Percentiles rank a stretch among this genome's conserved stretches.
These are phyloP conservation scores for Trichophyton simii DNA, from an alignment of 2,329 filamentous ascomycete species.

Conservation along the genomic window DNA sequence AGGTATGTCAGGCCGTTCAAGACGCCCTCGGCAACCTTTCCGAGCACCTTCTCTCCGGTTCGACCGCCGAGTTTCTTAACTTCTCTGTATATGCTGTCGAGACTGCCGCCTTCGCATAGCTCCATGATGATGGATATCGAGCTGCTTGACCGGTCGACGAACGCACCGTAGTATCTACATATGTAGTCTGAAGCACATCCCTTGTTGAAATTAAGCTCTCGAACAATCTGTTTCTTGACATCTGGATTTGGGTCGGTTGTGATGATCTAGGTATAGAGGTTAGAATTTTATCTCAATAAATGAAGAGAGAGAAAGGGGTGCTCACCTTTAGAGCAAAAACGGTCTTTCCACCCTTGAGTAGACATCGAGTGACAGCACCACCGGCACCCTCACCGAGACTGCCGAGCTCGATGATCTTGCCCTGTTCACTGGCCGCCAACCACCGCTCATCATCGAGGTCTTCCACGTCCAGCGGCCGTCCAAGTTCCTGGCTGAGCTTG, in stretches of 20 bases:
- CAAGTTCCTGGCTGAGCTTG: conserved; percentile 68
- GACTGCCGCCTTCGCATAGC: conserved; percentile 89
- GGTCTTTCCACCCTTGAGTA: conserved; percentile 80
- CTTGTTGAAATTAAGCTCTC: conserved; percentile 95
- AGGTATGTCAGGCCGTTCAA: conserved; percentile 89
- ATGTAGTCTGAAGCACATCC: conserved; percentile 93
- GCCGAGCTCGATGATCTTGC: conserved; percentile 75
- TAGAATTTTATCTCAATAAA: conserved; percentile 4
- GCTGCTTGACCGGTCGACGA: conserved; percentile 87
- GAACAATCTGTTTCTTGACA: conserved; percentile 95
- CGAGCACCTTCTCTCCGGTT: conserved; percentile 92
- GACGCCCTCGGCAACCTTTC: conserved; percentile 92
- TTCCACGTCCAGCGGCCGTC: conserved; percentile 75
- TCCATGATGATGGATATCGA: conserved; percentile 99
- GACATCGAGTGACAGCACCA: conserved; percentile 84
- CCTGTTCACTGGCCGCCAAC: conserved; percentile 82
- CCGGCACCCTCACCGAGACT: conserved; percentile 89
- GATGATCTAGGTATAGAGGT: conserved; percentile 56
- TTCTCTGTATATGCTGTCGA: conserved; percentile 95
- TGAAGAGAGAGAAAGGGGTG: too few species aligned
- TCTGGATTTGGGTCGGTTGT: conserved; percentile 96
- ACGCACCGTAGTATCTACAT: conserved; percentile 93
- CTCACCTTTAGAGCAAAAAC: conserved; percentile 89
- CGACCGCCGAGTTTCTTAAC: conserved; percentile 89
- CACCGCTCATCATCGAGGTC: conserved; percentile 91